Evolutionary conservation across 257 asterid genomes (phyloP).

Genomic region (Dorcoceras hygrometricum): DNA sequence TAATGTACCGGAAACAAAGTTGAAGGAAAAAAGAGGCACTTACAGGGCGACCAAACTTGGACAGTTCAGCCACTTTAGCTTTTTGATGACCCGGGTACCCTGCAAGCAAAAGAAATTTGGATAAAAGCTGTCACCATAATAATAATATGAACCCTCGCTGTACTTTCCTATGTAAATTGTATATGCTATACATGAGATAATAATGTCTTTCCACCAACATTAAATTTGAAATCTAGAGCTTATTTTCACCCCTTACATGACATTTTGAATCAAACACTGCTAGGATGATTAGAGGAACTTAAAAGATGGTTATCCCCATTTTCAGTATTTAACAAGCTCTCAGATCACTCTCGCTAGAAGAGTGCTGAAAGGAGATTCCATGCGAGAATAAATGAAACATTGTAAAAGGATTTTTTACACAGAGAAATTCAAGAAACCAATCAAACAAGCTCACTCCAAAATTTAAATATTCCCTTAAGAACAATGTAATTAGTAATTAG

Average conservation of each 20-base stretch:
- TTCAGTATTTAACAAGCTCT: not conserved
- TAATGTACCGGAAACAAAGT: not conserved
- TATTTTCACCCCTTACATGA: not conserved
- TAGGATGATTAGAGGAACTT: not conserved
- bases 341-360: not conserved
- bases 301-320: not conserved
- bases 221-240: not conserved
- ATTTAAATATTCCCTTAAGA: not conserved
- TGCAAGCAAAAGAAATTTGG: conserved; percentile 25
- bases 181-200: not conserved
- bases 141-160: not conserved
- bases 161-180: not conserved
- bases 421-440: not conserved
- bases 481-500: conserved; percentile 2
- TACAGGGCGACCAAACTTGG: conserved; percentile 91
- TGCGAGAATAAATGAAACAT: not conserved
- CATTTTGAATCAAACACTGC: not conserved
- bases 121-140: not conserved
- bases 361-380: not conserved
- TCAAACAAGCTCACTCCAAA: not conserved
- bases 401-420: not conserved
- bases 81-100: conserved; percentile 71
- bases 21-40: conserved; percentile 24
- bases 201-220: not conserved
- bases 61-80: conserved; percentile 64